Evolutionary conservation across 2,329 filamentous ascomycete species (phyloP).

Genomic region (Monosporascus sp.): DNA sequence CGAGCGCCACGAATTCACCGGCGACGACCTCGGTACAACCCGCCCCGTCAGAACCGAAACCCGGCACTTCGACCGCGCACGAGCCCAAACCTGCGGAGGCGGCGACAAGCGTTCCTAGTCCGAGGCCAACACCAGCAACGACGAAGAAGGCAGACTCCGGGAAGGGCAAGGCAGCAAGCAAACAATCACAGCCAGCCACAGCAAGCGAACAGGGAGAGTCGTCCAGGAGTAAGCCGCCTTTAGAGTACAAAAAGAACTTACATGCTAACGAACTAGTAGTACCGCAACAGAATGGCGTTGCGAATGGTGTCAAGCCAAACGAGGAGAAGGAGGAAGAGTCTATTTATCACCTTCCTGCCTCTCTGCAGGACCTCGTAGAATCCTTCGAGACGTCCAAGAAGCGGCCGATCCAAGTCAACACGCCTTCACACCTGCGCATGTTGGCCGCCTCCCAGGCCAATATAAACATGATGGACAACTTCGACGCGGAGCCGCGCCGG

Average conservation of each 20-base stretch:
- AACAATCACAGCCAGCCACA: constrained; percentile 14
- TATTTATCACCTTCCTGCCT: constrained; percentile 86
- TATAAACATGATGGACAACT: constrained; percentile 58
- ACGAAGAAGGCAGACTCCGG: constrained; percentile 26
- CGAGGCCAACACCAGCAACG: constrained; percentile 17
- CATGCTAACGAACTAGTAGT: constrained; percentile 21
- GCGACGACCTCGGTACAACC: constrained; percentile 43
- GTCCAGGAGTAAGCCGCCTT: constrained; percentile 35
- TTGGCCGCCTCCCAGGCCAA: constrained; percentile 68
- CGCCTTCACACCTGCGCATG: constrained; percentile 66
- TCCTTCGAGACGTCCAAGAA: constrained; percentile 82
- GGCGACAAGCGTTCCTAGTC: constrained; percentile 18
- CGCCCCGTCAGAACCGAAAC: constrained; percentile 26
- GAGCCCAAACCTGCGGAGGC: constrained; percentile 23
- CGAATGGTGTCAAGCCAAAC: constrained; percentile 45
- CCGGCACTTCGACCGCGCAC: constrained; percentile 20
- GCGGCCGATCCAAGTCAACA: constrained; percentile 54
- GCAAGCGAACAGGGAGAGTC: constrained; percentile 34
- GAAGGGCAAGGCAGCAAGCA: constrained; percentile 38
- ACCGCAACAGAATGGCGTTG: constrained; percentile 44
- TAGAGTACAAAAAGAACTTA: neutral
- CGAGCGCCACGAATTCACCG: constrained; percentile 51
- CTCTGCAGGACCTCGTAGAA: constrained; percentile 82
- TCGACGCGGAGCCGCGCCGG: constrained; percentile 75
- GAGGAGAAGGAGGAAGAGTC: constrained; percentile 53